Conservation (phyloP, 1,139 yeast species). For the Candida tetrigidarum region DNA sequence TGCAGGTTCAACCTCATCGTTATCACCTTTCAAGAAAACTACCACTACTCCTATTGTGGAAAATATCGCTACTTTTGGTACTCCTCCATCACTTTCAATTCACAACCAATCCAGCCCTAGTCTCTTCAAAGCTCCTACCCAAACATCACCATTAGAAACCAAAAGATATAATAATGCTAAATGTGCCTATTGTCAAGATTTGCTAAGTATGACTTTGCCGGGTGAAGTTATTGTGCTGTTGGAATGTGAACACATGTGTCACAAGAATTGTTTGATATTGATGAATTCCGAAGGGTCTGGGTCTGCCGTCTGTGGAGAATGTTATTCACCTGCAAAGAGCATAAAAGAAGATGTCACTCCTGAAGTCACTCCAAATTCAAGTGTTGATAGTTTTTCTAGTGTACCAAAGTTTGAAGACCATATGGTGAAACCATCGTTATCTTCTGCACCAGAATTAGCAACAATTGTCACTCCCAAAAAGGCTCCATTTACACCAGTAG, state of each 20-base stretch:
- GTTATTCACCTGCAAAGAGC: not conserved
- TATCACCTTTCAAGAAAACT: conserved; percentile 1
- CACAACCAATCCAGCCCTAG: not conserved
- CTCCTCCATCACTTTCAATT: not conserved
- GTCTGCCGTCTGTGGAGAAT: not conserved
- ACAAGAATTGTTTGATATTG: conserved; percentile 30
- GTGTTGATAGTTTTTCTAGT: not conserved
- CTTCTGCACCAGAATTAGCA: no score
- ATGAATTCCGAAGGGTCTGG: conserved; percentile 1
- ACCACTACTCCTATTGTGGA: not conserved
- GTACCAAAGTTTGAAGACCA: not conserved
- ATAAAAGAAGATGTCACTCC: not conserved
- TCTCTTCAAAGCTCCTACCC: not conserved
- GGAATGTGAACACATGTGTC: conserved; percentile 33
- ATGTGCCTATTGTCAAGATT: conserved; percentile 37
- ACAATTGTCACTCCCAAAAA: not conserved
- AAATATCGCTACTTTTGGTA: conserved; percentile 1
- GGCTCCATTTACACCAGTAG: conserved; percentile 11
- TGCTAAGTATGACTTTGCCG: conserved; percentile 18
- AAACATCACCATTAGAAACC: conserved; percentile 11
- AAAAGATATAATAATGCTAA: conserved; percentile 13
- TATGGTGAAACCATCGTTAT: no score
- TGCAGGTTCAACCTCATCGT: not conserved
- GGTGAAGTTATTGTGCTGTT: conserved; percentile 32
- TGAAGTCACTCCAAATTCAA: not conserved